phyloP scores from a whole-genome alignment of 305 asterid species.

The Solanum hybrid region DNA sequence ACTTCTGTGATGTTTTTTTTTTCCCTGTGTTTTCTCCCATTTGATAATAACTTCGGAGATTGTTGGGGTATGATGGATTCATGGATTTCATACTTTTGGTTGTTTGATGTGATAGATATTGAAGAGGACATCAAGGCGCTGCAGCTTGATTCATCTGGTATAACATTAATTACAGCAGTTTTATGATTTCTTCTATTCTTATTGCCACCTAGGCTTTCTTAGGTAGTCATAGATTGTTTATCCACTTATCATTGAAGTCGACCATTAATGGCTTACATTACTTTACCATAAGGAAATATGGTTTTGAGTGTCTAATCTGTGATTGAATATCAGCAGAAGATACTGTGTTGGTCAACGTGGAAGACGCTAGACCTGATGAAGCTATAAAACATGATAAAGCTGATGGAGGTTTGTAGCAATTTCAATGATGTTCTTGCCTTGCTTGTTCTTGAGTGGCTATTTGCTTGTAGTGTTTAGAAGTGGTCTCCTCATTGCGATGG shows the following conservation, averaged over 20 bases:
- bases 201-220: background rate
- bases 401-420: conserved; percentile 20
- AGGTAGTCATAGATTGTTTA: background rate
- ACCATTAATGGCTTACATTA: background rate
- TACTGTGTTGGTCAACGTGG: background rate
- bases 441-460: background rate
- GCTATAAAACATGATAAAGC: conserved; percentile 14
- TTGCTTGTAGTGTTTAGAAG: background rate
- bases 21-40: background rate
- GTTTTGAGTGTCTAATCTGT: background rate
- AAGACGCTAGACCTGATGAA: conserved; percentile 8
- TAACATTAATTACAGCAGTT: background rate
- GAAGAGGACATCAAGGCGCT: conserved; percentile 85
- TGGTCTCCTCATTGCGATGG: background rate
- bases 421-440: background rate
- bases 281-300: background rate
- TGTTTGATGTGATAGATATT: conserved; percentile 34
- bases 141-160: conserved; percentile 91
- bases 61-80: background rate
- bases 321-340: conserved; percentile 18
- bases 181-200: background rate
- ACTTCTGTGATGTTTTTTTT: background rate
- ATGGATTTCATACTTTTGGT: background rate
- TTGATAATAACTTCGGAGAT: background rate
- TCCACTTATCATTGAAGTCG: background rate